A percentile compares a stretch with the other conserved stretches of the same genome.
Evolutionary conservation across 2,329 filamentous ascomycete species (phyloP).

Genomic region (Aspergillus felis): DNA sequence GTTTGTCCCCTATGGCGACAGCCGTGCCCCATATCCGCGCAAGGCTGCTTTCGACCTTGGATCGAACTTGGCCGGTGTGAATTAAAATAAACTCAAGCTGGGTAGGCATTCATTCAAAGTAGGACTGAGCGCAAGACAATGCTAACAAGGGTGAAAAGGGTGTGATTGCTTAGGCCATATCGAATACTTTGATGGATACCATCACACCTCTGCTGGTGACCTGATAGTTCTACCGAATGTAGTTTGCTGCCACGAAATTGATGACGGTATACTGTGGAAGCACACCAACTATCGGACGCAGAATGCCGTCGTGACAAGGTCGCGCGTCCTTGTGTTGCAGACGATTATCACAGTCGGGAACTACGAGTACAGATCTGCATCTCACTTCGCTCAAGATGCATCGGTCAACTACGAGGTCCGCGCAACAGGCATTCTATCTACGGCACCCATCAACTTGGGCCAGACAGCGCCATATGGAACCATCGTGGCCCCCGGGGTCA

Average conservation of each 20-base stretch:
- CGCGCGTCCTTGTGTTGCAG: conserved; percentile 35
- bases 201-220: conserved; percentile 31
- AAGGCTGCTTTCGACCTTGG: conserved; percentile 46
- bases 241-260: conserved; percentile 41
- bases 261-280: conserved; percentile 40
- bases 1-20: conserved; percentile 45
- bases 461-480: conserved; percentile 38
- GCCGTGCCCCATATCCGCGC: conserved; percentile 38
- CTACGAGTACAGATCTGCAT: conserved; percentile 45
- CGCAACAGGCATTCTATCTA: conserved; percentile 46
- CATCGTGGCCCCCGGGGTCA: conserved; percentile 38
- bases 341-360: conserved; percentile 42
- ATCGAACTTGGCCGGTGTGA: neutral
- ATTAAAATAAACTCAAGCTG: neutral
- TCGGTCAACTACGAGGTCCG: conserved; percentile 41
- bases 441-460: conserved; percentile 32
- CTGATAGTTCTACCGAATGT: conserved; percentile 40
- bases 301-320: conserved; percentile 32
- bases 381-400: conserved; percentile 40
- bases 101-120: neutral
- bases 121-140: conserved; percentile 17
- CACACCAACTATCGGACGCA: conserved; percentile 38
- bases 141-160: conserved; percentile 39
- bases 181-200: conserved; percentile 42
- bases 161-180: conserved; percentile 45